A percentile compares a stretch with the other conserved stretches of the same genome.
Conservation (phyloP, 106 monocot genomes). For the Dendrobium nobile region DNA sequence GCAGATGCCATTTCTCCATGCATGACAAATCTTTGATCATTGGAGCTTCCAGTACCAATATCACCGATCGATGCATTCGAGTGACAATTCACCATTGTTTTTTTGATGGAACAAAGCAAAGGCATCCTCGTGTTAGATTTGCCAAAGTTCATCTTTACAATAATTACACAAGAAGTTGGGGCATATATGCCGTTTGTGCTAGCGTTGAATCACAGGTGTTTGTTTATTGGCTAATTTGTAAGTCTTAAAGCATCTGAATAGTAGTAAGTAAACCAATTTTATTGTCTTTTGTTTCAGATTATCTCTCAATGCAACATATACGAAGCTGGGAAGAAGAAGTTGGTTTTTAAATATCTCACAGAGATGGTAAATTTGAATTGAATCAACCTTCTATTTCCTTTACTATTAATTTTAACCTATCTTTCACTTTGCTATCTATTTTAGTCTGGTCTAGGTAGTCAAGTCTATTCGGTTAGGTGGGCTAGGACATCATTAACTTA, state of each 20-base stretch:
- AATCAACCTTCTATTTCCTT: neutral
- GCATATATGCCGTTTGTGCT: conserved; percentile 89
- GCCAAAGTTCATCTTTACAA: conserved; percentile 92
- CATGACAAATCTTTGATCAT: conserved; percentile 85
- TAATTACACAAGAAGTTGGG: conserved; percentile 88
- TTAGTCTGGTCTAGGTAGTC: too few relatives aligned
- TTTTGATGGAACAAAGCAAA: conserved; percentile 72
- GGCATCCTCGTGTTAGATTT: conserved; percentile 85
- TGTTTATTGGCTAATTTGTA: neutral
- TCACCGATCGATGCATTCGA: conserved; percentile 60
- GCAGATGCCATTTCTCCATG: conserved; percentile 63
- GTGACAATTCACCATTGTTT: conserved; percentile 94
- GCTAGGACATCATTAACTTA: too few relatives aligned
- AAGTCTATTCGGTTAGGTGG: too few relatives aligned
- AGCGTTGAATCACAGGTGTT: conserved; percentile 86
- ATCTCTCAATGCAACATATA: conserved; percentile 85
- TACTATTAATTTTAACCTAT: too few relatives aligned
- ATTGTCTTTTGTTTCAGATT: conserved; percentile 39
- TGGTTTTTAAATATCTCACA: conserved; percentile 65
- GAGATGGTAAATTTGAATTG: conserved; percentile 56
- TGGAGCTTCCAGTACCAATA: conserved; percentile 44
- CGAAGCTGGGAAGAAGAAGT: conserved; percentile 73
- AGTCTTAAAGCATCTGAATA: neutral
- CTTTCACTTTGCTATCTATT: too few relatives aligned
- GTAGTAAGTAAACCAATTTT: neutral